A percentile compares a stretch with the other conserved stretches of the same genome.
phyloP scores from a whole-genome alignment of 768 basidiomycete species.

The Russula earlei region DNA sequence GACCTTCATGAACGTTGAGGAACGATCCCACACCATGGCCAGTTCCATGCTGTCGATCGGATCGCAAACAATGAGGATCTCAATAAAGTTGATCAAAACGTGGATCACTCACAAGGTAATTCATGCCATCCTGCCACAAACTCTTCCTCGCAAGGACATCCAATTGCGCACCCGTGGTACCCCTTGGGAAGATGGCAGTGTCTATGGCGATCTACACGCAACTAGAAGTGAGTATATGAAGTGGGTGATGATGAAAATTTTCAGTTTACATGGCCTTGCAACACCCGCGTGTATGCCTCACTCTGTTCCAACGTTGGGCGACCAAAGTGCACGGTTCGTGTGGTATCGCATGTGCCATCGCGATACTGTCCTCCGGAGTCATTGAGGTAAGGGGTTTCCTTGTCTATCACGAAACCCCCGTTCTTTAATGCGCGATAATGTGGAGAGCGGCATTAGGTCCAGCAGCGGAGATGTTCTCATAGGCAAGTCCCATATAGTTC shows the following conservation, averaged over 20 bases:
- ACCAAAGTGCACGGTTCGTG: conserved; percentile 78
- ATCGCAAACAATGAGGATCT: conserved; percentile 1
- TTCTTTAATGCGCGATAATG: conserved; percentile 78
- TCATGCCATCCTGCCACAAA: conserved; percentile 78
- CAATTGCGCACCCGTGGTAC: conserved; percentile 72
- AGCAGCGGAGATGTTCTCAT: conserved; percentile 82
- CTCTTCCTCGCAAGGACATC: conserved; percentile 87
- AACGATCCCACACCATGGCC: conserved; percentile 88
- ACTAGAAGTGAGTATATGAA: conserved; percentile 18
- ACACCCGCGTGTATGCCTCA: conserved; percentile 87
- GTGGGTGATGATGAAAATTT: conserved; percentile 19
- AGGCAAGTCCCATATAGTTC: conserved; percentile 77
- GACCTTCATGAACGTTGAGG: conserved; percentile 78
- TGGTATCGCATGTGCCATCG: conserved; percentile 86
- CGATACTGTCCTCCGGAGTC: conserved; percentile 88
- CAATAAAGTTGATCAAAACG: background rate
- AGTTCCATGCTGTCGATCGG: conserved; percentile 61
- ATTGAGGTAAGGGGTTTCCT: conserved; percentile 79
- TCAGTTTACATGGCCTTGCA: conserved; percentile 86
- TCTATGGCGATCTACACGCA: conserved; percentile 76
- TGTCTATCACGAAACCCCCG: conserved; percentile 63
- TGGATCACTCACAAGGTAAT: conserved; percentile 51
- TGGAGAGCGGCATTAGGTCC: conserved; percentile 87
- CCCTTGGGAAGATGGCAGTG: conserved; percentile 81
- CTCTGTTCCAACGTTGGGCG: conserved; percentile 77